Percentiles rank a stretch among this genome's conserved stretches.
phyloP scores from a whole-genome alignment of 2,329 filamentous ascomycete genomes.

The Incumbomyces lentus region DNA sequence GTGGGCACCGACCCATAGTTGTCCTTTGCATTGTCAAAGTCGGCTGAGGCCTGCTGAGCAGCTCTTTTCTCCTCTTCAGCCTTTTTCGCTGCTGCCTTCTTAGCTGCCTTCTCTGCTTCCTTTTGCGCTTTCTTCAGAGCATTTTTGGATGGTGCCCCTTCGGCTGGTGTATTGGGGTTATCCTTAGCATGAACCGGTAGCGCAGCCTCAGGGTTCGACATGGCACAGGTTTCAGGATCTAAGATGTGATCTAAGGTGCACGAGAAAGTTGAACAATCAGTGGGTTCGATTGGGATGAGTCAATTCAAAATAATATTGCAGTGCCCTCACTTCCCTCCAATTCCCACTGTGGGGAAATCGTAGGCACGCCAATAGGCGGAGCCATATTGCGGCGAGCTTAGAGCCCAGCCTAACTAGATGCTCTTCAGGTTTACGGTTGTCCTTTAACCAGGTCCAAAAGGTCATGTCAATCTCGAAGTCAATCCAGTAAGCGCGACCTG shows the following conservation, averaged over 20 bases:
- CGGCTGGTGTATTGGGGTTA: conserved; percentile 16
- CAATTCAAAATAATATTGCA: too few relatives aligned
- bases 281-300: too few relatives aligned
- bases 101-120: conserved; percentile 78
- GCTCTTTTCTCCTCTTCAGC: conserved; percentile 33
- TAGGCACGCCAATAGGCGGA: not conserved
- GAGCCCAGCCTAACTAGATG: too few relatives aligned
- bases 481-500: too few relatives aligned
- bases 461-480: too few relatives aligned
- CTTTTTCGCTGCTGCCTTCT: conserved; percentile 45
- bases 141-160: conserved; percentile 56
- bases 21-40: conserved; percentile 53
- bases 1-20: conserved; percentile 66
- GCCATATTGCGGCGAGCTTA: not conserved
- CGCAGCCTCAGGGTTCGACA: conserved; percentile 1
- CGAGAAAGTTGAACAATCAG: too few relatives aligned
- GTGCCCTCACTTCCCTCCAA: too few relatives aligned
- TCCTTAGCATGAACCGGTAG: conserved; percentile 17
- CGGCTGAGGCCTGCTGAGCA: conserved; percentile 15
- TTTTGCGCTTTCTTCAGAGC: conserved; percentile 80
- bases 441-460: too few relatives aligned
- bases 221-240: too few relatives aligned
- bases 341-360: too few relatives aligned
- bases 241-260: too few relatives aligned
- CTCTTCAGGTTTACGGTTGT: too few relatives aligned